phyloP scores from a whole-genome alignment of 2,329 filamentous ascomycete genomes.

The Colletotrichum sojae region DNA sequence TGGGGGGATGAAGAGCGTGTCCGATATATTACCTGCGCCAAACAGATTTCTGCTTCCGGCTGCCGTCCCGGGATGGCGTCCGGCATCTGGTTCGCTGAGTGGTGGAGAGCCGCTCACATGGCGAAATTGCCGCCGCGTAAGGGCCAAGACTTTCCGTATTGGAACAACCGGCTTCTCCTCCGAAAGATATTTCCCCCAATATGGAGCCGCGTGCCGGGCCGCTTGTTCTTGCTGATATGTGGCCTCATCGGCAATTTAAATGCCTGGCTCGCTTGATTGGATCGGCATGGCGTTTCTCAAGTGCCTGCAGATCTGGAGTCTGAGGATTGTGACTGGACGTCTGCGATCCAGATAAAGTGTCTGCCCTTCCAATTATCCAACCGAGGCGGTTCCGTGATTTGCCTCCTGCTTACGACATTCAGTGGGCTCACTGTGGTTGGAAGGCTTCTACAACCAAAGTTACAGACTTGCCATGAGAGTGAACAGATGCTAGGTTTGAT shows the following conservation, averaged over 20 bases:
- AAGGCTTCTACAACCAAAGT: too few relatives aligned
- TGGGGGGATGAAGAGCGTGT: neutral
- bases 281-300: neutral
- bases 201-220: constrained; percentile 12
- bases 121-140: constrained; percentile 17
- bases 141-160: constrained; percentile 30
- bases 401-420: neutral
- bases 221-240: neutral
- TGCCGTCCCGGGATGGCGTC: constrained; percentile 4
- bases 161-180: constrained; percentile 19
- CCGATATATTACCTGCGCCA: constrained; percentile 5
- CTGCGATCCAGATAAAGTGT: neutral
- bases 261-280: neutral
- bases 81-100: constrained; percentile 12
- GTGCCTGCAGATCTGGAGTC: neutral
- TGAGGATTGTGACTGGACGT: neutral
- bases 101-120: neutral
- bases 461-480: too few relatives aligned
- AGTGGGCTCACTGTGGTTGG: too few relatives aligned
- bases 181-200: constrained; percentile 3
- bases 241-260: neutral
- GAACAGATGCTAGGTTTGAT: too few relatives aligned
- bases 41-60: neutral
- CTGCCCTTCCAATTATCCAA: neutral
- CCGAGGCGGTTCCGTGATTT: neutral